Conservation (phyloP, 2,329 filamentous ascomycete genomes). For the Hypoxylon sp. region DNA sequence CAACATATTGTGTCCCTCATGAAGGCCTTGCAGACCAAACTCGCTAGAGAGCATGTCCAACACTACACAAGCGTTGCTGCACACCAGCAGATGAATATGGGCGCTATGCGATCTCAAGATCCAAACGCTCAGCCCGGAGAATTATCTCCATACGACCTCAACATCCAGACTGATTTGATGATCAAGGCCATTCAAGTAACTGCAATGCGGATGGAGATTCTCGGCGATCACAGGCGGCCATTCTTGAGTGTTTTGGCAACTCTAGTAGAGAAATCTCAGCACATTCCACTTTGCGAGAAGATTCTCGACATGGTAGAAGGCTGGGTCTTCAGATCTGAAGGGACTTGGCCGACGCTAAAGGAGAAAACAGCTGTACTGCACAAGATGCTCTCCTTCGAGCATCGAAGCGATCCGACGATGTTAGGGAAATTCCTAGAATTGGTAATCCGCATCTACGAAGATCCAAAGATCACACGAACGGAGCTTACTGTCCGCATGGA, state of each 20-base stretch:
- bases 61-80: constrained; percentile 73
- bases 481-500: constrained; percentile 98
- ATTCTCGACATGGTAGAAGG: constrained; percentile 92
- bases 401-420: constrained; percentile 83
- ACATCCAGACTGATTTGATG: constrained; percentile 91
- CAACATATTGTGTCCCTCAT: constrained; percentile 88
- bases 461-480: constrained; percentile 93
- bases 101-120: constrained; percentile 62
- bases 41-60: constrained; percentile 92
- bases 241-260: constrained; percentile 96
- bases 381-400: constrained; percentile 98
- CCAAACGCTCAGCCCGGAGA: constrained; percentile 68
- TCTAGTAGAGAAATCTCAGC: constrained; percentile 93
- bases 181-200: constrained; percentile 96
- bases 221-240: constrained; percentile 90
- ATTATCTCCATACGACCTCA: constrained; percentile 81
- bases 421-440: constrained; percentile 94
- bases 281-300: constrained; percentile 88
- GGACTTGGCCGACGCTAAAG: constrained; percentile 96
- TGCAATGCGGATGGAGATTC: constrained; percentile 88
- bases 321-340: constrained; percentile 96
- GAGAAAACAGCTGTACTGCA: constrained; percentile 99
- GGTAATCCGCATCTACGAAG: constrained; percentile 97
- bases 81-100: constrained; percentile 59
- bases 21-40: constrained; percentile 91